Percentiles rank a stretch among this genome's conserved stretches.
phyloP scores from a whole-genome alignment of 1,284 basidiomycete species.

The Rhodotorula glutinis region DNA sequence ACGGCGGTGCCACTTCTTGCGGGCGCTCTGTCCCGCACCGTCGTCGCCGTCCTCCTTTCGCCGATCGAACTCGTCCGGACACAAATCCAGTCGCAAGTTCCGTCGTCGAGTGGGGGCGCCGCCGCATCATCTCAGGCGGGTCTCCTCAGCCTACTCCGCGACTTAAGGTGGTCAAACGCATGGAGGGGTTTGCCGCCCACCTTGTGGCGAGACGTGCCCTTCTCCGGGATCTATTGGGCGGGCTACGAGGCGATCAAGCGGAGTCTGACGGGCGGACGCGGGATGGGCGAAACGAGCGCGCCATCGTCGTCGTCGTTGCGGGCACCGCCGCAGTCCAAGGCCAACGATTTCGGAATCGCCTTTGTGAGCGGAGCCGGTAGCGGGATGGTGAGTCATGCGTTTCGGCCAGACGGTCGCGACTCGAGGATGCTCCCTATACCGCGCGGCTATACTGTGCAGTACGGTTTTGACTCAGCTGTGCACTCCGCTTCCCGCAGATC shows the following conservation, averaged over 20 bases:
- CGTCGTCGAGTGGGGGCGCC: background rate
- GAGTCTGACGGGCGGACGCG: conserved; percentile 45
- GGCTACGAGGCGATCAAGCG: conserved; percentile 50
- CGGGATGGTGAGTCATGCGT: conserved; percentile 55
- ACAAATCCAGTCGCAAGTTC: conserved; percentile 69
- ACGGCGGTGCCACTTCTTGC: conserved; percentile 72
- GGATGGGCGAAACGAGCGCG: conserved; percentile 47
- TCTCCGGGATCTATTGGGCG: conserved; percentile 86
- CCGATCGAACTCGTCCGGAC: conserved; percentile 93
- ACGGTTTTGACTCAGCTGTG: background rate
- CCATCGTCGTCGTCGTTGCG: conserved; percentile 28
- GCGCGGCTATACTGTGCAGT: background rate
- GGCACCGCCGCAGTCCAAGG: conserved; percentile 37
- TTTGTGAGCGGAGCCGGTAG: conserved; percentile 79
- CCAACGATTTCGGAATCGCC: conserved; percentile 63
- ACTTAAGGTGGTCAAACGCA: conserved; percentile 59
- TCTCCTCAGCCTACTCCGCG: conserved; percentile 1
- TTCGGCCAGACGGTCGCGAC: too few relatives aligned
- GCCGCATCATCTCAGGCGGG: background rate
- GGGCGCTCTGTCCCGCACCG: conserved; percentile 75
- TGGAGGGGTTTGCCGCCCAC: conserved; percentile 91
- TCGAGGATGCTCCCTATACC: too few relatives aligned
- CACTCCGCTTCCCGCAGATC: conserved; percentile 47
- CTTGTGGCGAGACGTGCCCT: conserved; percentile 95
- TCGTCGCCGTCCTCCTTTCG: conserved; percentile 75